Base-by-base conservation (phyloP, 73 alveolate genomes). In the Uronychia binucleata region DNA sequence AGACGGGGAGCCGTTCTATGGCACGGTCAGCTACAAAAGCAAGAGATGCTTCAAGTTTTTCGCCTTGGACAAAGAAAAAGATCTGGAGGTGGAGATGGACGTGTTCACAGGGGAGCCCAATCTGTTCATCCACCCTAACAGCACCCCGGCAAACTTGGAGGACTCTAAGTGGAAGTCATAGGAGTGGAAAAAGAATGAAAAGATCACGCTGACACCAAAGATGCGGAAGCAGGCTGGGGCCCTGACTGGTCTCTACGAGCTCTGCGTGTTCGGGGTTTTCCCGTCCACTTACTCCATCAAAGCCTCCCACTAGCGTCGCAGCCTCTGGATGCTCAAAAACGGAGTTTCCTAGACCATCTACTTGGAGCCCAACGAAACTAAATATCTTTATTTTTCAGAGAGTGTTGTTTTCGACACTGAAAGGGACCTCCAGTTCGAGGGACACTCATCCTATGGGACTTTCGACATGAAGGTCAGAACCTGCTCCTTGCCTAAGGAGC, bases 341-440 rank as follows among this genome's bases (percentile, higher is more conserved):
- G 92, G 92, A 0, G n/a, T 86, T n/a, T 77, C 92, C 1, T 82
- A 86, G 59, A 26, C 86, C 0, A 87, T 85, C 30, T 86, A 86
- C 74, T 77, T 86, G 0, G n/a, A 78, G 27, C 82, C 82, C 0
- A 86, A 86, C 57, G 25, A 58, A 34, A 59, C 87, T 28, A 46
- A 34, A 26, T 1, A 58, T 59, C 57, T 76, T 34, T 78, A 86
- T 74, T 77, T 30, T 30, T 31, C 74, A 59, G 92, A 86, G 28
- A n/a, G n/a, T n/a, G n/a, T n/a, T n/a, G n/a, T n/a, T n/a, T n/a
- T n/a, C n/a, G n/a, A n/a, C n/a, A n/a, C n/a, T n/a, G n/a, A n/a
- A n/a, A n/a, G n/a, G n/a, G n/a, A n/a, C n/a, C n/a, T n/a, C n/a
- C n/a, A n/a, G n/a, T n/a, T n/a, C n/a, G n/a, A n/a, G n/a, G n/a